These are phyloP conservation scores for Annulohypoxylon maeteangense DNA, from an alignment of 495 filamentous ascomycete species.

Conservation along the genomic window DNA sequence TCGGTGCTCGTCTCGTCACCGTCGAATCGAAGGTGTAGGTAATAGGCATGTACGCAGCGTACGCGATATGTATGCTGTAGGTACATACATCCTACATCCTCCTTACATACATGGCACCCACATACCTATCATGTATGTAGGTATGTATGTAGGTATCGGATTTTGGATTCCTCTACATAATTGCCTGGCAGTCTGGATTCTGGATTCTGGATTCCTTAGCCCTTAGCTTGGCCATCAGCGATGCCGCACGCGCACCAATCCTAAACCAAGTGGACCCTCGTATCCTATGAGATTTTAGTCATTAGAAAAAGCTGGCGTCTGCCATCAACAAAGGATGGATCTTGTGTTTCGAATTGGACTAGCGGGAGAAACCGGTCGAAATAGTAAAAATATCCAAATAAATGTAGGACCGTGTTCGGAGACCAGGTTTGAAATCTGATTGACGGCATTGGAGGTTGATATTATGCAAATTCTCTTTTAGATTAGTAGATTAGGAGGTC, in stretches of 20 bases:
- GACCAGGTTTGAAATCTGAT: conserved; percentile 26
- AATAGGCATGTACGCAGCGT: not conserved
- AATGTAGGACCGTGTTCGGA: conserved; percentile 35
- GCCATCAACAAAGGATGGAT: conserved; percentile 10
- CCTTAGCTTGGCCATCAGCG: conserved; percentile 15
- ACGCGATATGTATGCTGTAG: not conserved
- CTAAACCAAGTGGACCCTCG: conserved; percentile 30
- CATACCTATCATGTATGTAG: not conserved
- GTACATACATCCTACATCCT: not conserved
- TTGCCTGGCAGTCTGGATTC: not conserved
- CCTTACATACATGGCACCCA: not conserved
- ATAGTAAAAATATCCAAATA: conserved; percentile 30
- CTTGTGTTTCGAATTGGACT: conserved; percentile 13
- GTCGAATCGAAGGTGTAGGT: conserved; percentile 28
- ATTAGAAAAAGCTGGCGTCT: conserved; percentile 36
- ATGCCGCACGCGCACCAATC: conserved; percentile 34
- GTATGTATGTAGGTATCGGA: not conserved
- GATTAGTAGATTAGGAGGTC: conserved; percentile 13
- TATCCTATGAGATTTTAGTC: conserved; percentile 36
- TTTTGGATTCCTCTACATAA: not conserved
- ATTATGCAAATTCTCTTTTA: conserved; percentile 30
- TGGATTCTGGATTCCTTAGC: conserved; percentile 3
- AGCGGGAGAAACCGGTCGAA: conserved; percentile 40
- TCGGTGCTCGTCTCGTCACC: conserved; percentile 36
- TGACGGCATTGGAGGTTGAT: conserved; percentile 29